Evolutionary conservation across 441 rosid genomes (phyloP).

Genomic region (Aquilaria agallochum): DNA sequence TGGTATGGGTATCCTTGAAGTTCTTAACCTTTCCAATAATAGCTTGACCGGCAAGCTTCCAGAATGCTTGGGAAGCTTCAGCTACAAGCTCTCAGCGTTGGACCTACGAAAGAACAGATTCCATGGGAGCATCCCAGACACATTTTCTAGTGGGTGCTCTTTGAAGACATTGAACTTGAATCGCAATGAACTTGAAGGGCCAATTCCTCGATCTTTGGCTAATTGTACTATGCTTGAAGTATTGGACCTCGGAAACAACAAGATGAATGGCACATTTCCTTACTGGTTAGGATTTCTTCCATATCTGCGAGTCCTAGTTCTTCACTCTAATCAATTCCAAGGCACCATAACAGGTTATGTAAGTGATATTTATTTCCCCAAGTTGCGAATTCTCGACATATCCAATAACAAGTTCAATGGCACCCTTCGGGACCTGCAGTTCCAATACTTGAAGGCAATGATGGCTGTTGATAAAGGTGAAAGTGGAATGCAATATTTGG

Average conservation of each 20-base stretch:
- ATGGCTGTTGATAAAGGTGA: neutral
- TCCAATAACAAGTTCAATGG: conserved; percentile 12
- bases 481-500: neutral
- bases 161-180: conserved; percentile 13
- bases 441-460: conserved; percentile 5
- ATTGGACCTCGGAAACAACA: conserved; percentile 18
- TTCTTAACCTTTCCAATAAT: conserved; percentile 20
- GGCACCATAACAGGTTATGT: neutral
- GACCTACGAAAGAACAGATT: conserved; percentile 12
- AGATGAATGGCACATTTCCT: conserved; percentile 17
- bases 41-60: conserved; percentile 19
- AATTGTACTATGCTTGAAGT: conserved; percentile 13
- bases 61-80: conserved; percentile 9
- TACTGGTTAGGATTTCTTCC: conserved; percentile 3
- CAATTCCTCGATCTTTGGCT: conserved; percentile 12
- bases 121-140: conserved; percentile 11
- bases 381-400: conserved; percentile 6
- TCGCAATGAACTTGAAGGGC: conserved; percentile 18
- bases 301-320: neutral
- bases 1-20: neutral
- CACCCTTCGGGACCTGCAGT: neutral
- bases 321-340: conserved; percentile 9
- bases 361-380: neutral
- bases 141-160: neutral
- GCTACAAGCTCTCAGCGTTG: neutral